Evolutionary conservation across 768 basidiomycete species (phyloP), one percentile per base, ranked within the genome.

Genomic region (Clathrus columnatus): DNA sequence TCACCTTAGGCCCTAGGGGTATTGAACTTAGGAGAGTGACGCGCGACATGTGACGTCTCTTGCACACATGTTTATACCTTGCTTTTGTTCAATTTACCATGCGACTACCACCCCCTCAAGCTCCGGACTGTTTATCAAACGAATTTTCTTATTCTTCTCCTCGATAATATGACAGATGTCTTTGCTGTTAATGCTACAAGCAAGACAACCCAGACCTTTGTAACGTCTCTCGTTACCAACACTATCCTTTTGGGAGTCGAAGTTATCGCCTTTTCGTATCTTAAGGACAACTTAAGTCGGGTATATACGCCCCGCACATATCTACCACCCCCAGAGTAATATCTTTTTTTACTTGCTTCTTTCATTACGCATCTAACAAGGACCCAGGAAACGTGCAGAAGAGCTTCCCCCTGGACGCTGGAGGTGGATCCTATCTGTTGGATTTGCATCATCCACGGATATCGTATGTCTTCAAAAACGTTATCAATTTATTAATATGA

Each of bases 281-380:
- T 87, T 57, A 79, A 83, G 62, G 69, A 75, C 59, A 75, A 69
- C 44, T 70, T 86, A n/a, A 72, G 72, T 62, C 67, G 76, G 49
- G 79, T 87, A 60, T 86, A 82, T 62, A 74, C 73, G 51, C 85
- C 85, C 1, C 64, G 85, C 26, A 79, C 80, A 2, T 81, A 78
- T 62, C 70, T 84, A 20, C 83, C 83, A 4, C 78, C 81, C 16
- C 75, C 76, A 48, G 71, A 76, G 73, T 79, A 64, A 60, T 77
- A 63, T 57, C 59, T 24, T 50, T 7, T n/a, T 50, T 30, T 23
- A n/a, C 28, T 27, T 43, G 32, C 21, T 20, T 18, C 24, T 26
- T 43, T 21, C 32, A 16, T 11, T 52, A 50, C 45, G n/a, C 28
- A 21, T 18, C 44, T 44, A 18, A 48, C 26, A 23, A 36, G 43